Conservation (phyloP, 2,329 filamentous ascomycete species). For the Colletotrichum cereale region DNA sequence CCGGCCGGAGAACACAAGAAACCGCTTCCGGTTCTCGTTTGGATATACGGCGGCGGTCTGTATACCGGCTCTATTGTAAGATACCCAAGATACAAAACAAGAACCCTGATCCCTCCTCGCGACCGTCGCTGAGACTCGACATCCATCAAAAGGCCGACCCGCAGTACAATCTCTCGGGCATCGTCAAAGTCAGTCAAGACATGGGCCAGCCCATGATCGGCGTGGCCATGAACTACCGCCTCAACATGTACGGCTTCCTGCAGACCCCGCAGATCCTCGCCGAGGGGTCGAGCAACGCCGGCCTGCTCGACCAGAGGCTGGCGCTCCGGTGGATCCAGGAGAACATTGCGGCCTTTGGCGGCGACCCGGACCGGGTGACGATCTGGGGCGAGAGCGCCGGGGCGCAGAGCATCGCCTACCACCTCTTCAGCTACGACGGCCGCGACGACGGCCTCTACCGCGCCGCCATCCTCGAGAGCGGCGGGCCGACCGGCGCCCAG, state of each 20-base stretch:
- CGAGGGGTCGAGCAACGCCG: constrained; percentile 61
- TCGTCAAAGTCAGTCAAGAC: constrained; percentile 66
- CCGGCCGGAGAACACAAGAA: constrained; percentile 50
- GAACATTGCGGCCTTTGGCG: constrained; percentile 65
- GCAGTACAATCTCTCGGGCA: constrained; percentile 74
- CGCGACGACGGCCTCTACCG: constrained; percentile 67
- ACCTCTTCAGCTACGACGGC: constrained; percentile 68
- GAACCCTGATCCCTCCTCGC: background rate
- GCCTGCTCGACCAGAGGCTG: constrained; percentile 62
- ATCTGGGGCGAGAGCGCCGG: constrained; percentile 63
- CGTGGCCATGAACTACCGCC: constrained; percentile 66
- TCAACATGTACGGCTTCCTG: constrained; percentile 67
- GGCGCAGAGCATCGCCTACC: constrained; percentile 57
- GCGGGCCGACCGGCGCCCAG: constrained; percentile 51
- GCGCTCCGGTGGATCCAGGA: constrained; percentile 65
- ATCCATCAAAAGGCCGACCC: constrained; percentile 54
- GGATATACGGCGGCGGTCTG: constrained; percentile 72
- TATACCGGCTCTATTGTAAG: constrained; percentile 59
- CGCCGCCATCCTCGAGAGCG: constrained; percentile 66
- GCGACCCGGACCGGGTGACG: constrained; percentile 59
- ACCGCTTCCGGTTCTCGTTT: constrained; percentile 59
- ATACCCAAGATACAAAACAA: too few species aligned
- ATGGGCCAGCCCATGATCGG: constrained; percentile 66
- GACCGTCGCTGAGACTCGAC: constrained; percentile 2
- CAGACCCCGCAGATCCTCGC: constrained; percentile 57